phyloP scores from a whole-genome alignment of 495 filamentous ascomycete species.

The Polyplosphaeria fusca region DNA sequence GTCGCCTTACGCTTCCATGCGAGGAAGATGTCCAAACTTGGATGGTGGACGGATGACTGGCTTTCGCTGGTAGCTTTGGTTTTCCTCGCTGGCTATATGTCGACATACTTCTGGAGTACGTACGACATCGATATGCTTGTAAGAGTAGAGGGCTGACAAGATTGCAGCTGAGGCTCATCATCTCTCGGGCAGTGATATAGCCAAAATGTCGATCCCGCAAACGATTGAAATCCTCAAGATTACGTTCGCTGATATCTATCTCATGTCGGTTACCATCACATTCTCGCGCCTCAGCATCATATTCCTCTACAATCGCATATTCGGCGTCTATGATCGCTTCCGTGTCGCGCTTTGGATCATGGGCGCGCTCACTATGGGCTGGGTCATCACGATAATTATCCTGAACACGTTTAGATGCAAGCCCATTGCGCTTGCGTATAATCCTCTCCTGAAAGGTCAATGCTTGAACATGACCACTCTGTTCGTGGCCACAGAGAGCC shows the following conservation, averaged over 20 bases:
- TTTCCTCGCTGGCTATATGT: background rate
- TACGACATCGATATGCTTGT: background rate
- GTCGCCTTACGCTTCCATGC: background rate
- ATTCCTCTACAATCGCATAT: background rate
- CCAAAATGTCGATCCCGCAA: background rate
- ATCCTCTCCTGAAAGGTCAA: background rate
- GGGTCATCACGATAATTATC: background rate
- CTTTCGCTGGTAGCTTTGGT: background rate
- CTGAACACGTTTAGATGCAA: background rate
- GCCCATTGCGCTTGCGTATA: background rate
- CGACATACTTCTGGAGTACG: background rate
- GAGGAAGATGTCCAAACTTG: background rate
- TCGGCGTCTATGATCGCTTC: background rate
- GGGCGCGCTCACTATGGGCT: background rate
- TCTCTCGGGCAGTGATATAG: too few species aligned
- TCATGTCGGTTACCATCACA: background rate
- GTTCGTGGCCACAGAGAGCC: background rate
- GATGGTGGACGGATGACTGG: background rate
- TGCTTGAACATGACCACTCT: background rate
- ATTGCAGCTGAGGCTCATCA: too few species aligned
- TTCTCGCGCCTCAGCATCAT: background rate
- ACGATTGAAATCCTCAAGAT: background rate
- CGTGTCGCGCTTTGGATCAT: background rate
- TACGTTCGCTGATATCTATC: background rate
- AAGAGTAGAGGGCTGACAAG: background rate